These are phyloP conservation scores for Pseudozyma tsukubaensis DNA, from an alignment of 1,284 basidiomycete genomes.

Conservation along the genomic window DNA sequence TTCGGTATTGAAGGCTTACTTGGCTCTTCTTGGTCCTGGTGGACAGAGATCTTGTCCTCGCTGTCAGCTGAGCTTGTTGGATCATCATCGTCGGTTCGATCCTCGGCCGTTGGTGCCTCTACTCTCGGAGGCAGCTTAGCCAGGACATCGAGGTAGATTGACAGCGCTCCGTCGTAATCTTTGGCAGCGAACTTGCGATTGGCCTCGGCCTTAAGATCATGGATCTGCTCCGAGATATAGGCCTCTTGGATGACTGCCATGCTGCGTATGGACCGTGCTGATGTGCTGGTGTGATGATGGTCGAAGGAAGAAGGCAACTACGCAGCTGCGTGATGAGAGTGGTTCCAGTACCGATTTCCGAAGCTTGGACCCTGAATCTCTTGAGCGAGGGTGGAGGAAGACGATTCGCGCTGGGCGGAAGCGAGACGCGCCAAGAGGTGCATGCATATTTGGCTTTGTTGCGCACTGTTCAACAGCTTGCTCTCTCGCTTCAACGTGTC, in stretches of 20 bases:
- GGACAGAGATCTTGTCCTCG: not conserved
- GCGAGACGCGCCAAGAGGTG: slow-evolving; percentile 6
- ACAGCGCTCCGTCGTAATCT: slow-evolving; percentile 49
- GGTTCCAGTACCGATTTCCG: slow-evolving; percentile 4
- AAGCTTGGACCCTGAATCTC: slow-evolving; percentile 1
- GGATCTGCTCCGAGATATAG: slow-evolving; percentile 41
- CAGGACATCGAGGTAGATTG: slow-evolving; percentile 52
- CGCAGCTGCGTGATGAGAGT: not conserved
- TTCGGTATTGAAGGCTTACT: not conserved
- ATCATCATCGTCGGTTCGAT: not conserved
- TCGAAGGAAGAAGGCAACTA: not conserved
- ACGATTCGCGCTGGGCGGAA: not conserved
- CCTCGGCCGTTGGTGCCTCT: slow-evolving; percentile 1
- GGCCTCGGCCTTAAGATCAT: slow-evolving; percentile 47
- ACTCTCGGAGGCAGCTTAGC: slow-evolving; percentile 36
- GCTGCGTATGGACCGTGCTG: not conserved
- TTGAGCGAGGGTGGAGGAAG: slow-evolving; percentile 3
- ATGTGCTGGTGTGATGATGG: not conserved
- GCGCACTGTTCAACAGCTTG: slow-evolving; percentile 8
- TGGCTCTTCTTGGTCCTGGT: not conserved
- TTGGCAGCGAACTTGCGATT: slow-evolving; percentile 47
- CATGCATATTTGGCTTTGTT: not conserved
- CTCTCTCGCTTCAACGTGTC: not conserved
- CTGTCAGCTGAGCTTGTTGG: not conserved
- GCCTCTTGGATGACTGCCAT: slow-evolving; percentile 43